Base-by-base conservation (phyloP, 495 filamentous ascomycete genomes). In the Trichoderma virens region DNA sequence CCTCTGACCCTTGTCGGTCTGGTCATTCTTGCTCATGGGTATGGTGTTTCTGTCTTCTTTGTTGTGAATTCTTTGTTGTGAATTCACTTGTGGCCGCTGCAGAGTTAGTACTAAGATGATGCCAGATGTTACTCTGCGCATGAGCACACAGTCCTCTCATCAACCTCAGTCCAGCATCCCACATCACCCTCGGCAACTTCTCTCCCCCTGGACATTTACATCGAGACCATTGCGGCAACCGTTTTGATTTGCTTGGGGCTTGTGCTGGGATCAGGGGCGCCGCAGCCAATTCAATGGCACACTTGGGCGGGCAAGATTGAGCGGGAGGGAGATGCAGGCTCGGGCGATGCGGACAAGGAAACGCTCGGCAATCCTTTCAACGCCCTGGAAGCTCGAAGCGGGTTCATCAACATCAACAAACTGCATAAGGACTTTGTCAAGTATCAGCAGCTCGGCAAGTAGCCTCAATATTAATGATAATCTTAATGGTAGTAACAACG, bases 251-350 rank as follows among this genome's bases (percentile, higher is more conserved):
- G 87, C 41, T 63, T 88, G 4, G 90, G 89, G 38, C 78, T 93
- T 5, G 90, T 93, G 3, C 71, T 89, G 0, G 83, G 85, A 18
- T 85, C 88, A 0, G 85, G 86, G 34, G 83, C 87, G 59, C 72
- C 91, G 69, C 85, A 89, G 73, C 90, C 90, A 1, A 88, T 93
- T 65, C 86, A 85, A 73, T 92, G 89, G 89, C 83, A 85, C 27
- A 86, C 88, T 65, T 95, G 91, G 91, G 90, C 90, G 30, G 89
- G 90, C 59, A 83, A 90, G 75, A 86, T 91, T 65, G 90, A 95
- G 77, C 82, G 81, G 64, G 87, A 92, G 82, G 80, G 87, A 78
- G 80, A 80, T 82, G 71, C 79, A 62, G 85, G 86, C 3, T 93
- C 92, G 69, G 90, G 91, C 67, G 69, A 75, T 62, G 74, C 76